Base-by-base conservation (phyloP, 2,329 filamentous ascomycete genomes). In the Colletotrichum paranaense region DNA sequence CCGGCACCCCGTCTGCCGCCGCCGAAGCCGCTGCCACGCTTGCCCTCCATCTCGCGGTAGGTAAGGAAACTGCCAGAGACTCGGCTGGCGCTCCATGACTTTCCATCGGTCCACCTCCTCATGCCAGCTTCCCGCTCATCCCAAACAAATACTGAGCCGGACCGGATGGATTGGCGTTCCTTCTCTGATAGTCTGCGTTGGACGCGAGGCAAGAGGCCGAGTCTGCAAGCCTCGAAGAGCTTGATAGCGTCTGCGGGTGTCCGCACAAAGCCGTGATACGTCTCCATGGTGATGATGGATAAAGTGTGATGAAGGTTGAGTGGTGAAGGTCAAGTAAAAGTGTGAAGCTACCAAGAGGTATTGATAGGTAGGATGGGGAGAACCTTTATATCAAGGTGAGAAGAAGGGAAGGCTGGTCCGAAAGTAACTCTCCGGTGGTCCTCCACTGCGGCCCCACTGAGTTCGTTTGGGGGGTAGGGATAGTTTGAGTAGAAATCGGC, bases 141-240 rank as follows among this genome's bases (percentile, higher is more conserved):
- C 97, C 97, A 99, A n/a, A 99, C 97, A 79, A 98, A 99, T 4
- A 99, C 96, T 0, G 97, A 99, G 56, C 97, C 97, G 1, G 96
- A 98, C 80, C 95, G 93, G 82, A 99, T 99, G 4, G 95, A 95
- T 81, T 98, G 95, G 74, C 97, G 91, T 85, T 99, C 97, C 85
- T 98, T 98, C 84, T 99, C 97, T 3, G 97, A 98, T 73, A 98
- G 86, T 78, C 97, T 90, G 77, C 97, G 90, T 86, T 98, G 97
- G 6, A 99, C 97, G 76, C 97, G 92, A 35, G 97, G 97, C 60
- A 98, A 86, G 62, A 97, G 87, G 67, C 97, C 97, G 58, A 98
- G 88, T 76, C 96, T 90, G 83, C 96, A 99, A 74, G 97, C 97
- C 84, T 98, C 97, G 81, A 99, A 98, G n/a, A 99, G 89, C 81